Conservation (phyloP, 179 eudicot species). For the Beta corolliflora region DNA sequence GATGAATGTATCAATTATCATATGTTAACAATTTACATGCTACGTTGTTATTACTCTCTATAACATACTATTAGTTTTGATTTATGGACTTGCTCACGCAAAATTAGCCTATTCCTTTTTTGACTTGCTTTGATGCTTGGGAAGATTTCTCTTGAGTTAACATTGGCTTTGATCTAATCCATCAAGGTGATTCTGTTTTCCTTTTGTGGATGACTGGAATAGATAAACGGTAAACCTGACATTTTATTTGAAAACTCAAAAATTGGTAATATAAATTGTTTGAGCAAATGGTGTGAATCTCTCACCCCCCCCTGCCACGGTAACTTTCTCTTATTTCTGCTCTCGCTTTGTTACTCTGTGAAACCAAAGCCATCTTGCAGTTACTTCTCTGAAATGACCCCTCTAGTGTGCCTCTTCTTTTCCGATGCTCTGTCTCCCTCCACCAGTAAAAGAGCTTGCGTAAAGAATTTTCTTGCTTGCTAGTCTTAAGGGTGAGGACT, state of each 20-base stretch:
- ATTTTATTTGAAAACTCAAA: neutral
- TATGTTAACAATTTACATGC: too few species aligned
- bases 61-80: too few species aligned
- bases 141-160: neutral
- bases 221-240: neutral
- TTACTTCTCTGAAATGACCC: neutral
- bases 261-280: neutral
- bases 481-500: neutral
- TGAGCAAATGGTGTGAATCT: neutral
- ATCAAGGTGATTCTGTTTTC: neutral
- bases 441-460: neutral
- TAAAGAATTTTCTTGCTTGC: neutral
- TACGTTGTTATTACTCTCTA: neutral
- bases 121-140: neutral
- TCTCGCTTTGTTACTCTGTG: neutral
- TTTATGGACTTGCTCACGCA: neutral
- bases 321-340: neutral
- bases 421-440: neutral
- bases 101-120: neutral
- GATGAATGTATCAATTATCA: neutral
- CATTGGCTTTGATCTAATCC: neutral
- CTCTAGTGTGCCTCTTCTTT: neutral
- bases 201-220: neutral
- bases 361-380: neutral
- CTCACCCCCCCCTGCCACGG: neutral